Percentiles rank a stretch among this genome's conserved stretches.
Evolutionary conservation across 192 early-diverging fungal genomes (phyloP).

Genomic region (Mortierella claussenii): DNA sequence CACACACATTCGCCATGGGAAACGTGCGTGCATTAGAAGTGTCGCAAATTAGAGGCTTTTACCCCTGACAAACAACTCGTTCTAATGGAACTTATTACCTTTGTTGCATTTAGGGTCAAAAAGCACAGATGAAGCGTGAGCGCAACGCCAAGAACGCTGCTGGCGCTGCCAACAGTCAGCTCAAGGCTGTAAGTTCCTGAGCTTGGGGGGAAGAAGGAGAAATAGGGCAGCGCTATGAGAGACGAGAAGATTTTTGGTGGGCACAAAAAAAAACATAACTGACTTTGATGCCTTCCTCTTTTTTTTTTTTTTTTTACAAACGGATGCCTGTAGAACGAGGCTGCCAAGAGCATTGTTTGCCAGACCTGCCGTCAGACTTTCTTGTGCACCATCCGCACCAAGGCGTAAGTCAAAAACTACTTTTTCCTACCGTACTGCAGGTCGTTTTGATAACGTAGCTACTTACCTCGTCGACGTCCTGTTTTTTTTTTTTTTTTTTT

Average conservation of each 20-base stretch:
- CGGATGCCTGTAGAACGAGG: conserved; percentile 70
- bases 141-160: conserved; percentile 67
- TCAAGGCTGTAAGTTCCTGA: conserved; percentile 68
- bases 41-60: too few relatives aligned
- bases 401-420: conserved; percentile 62
- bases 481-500: conserved; percentile 1
- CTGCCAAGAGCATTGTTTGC: conserved; percentile 84
- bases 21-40: conserved; percentile 40
- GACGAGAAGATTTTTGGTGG: too few relatives aligned
- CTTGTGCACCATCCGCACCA: conserved; percentile 79
- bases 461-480: not conserved
- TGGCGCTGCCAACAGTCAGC: conserved; percentile 64
- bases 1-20: conserved; percentile 29
- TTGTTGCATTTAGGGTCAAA: conserved; percentile 59
- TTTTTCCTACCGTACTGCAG: too few relatives aligned
- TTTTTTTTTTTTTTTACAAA: not conserved
- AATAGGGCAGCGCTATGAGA: too few relatives aligned
- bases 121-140: conserved; percentile 76
- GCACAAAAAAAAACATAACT: too few relatives aligned
- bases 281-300: not conserved
- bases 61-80: too few relatives aligned
- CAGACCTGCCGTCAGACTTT: conserved; percentile 83
- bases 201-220: too few relatives aligned
- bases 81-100: not conserved
- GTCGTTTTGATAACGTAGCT: too few relatives aligned